phyloP scores from a whole-genome alignment of 257 asterid species.

The Nicotiana knightiana region DNA sequence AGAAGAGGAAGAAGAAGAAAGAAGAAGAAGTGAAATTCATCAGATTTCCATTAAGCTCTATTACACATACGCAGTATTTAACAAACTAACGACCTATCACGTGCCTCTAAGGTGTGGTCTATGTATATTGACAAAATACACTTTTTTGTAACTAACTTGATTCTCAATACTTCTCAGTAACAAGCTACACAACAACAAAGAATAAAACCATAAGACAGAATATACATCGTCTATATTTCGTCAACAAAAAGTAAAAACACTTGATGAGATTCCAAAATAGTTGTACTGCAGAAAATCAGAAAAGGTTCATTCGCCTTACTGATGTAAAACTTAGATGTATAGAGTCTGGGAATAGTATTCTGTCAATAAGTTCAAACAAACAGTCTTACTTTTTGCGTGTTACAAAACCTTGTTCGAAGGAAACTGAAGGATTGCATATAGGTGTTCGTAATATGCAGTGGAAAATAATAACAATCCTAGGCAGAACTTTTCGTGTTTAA shows the following conservation, averaged over 20 bases:
- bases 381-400: neutral
- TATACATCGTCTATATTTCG: neutral
- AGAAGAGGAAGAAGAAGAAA: no score
- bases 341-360: neutral
- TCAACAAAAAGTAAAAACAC: neutral
- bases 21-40: no score
- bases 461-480: no score
- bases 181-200: conserved; percentile 44
- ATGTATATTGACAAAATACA: no score
- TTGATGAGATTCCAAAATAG: neutral
- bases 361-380: neutral
- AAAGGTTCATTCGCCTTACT: neutral
- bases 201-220: neutral
- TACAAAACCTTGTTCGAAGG: neutral
- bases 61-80: no score
- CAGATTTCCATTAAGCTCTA: no score
- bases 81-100: no score
- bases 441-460: no score
- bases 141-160: no score
- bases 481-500: no score
- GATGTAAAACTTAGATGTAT: neutral
- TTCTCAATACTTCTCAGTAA: conserved; percentile 12
- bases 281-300: neutral
- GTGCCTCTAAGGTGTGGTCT: no score
- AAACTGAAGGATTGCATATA: no score